Percentiles rank a stretch among this genome's conserved stretches.
Conservation (phyloP, 2,329 filamentous ascomycete species). For the Truncatella angustata region DNA sequence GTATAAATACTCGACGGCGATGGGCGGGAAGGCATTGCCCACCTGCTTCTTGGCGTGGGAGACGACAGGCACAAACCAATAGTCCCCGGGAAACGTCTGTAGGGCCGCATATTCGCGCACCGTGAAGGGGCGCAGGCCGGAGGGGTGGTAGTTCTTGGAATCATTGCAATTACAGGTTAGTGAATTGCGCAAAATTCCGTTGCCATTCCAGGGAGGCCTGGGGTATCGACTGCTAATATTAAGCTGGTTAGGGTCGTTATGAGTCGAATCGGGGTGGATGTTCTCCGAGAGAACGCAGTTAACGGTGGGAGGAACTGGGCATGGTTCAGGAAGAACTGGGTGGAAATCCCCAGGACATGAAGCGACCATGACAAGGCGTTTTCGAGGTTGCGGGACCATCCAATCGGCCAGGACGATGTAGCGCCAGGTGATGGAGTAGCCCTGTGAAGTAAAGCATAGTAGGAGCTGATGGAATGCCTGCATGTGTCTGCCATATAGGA, state of each 20-base stretch:
- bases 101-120: constrained; percentile 64
- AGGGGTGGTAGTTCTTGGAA: constrained; percentile 60
- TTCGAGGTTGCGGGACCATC: constrained; percentile 45
- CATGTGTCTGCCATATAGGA: constrained; percentile 49
- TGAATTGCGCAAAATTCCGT: constrained; percentile 47
- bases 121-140: constrained; percentile 60
- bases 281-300: constrained; percentile 34
- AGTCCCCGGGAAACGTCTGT: constrained; percentile 63
- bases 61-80: constrained; percentile 49
- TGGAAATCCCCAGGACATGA: constrained; percentile 66
- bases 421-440: constrained; percentile 69
- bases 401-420: constrained; percentile 51
- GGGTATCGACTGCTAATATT: constrained; percentile 19
- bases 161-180: constrained; percentile 59
- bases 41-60: constrained; percentile 58
- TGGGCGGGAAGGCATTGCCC: constrained; percentile 73
- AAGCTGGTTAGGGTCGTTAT: constrained; percentile 34
- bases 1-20: constrained; percentile 47
- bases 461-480: constrained; percentile 58
- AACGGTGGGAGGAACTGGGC: constrained; percentile 48
- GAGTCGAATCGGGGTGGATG: constrained; percentile 22
- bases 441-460: constrained; percentile 57
- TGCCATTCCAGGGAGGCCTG: constrained; percentile 37
- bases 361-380: constrained; percentile 54
- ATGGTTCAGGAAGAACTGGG: constrained; percentile 62